phyloP scores from a whole-genome alignment of 108 stramenopile species.

The Fragilaria radians region DNA sequence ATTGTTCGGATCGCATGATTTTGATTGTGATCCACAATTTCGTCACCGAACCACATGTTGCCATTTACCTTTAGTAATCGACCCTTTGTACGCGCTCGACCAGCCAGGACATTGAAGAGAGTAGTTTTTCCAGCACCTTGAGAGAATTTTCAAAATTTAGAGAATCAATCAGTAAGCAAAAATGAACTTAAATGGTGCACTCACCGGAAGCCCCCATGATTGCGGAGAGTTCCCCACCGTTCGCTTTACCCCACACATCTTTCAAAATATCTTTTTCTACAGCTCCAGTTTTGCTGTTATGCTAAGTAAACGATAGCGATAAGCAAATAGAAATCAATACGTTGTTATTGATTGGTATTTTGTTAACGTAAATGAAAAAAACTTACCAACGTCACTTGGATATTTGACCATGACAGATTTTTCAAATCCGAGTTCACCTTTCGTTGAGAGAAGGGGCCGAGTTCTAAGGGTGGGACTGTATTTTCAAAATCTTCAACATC shows the following conservation, averaged over 20 bases:
- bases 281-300: conserved; percentile 13
- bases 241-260: conserved; percentile 38
- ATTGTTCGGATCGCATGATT: conserved; percentile 34
- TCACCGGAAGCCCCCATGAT: conserved; percentile 51
- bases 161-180: no score
- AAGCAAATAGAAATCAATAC: no score
- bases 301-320: background rate
- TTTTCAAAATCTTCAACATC: no score
- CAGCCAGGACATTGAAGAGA: conserved; percentile 57
- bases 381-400: no score
- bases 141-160: no score
- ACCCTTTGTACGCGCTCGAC: conserved; percentile 21
- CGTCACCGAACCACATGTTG: conserved; percentile 29
- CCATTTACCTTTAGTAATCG: conserved; percentile 17
- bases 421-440: no score
- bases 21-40: conserved; percentile 31
- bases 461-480: no score
- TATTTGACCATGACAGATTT: no score
- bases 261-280: conserved; percentile 21
- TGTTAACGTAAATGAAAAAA: no score
- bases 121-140: conserved; percentile 44
- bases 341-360: no score
- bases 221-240: conserved; percentile 37
- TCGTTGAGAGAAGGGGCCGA: no score
- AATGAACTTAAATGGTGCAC: background rate